Conservation (phyloP, 805 yeast species). For the Kodamaea lidongshanica region DNA sequence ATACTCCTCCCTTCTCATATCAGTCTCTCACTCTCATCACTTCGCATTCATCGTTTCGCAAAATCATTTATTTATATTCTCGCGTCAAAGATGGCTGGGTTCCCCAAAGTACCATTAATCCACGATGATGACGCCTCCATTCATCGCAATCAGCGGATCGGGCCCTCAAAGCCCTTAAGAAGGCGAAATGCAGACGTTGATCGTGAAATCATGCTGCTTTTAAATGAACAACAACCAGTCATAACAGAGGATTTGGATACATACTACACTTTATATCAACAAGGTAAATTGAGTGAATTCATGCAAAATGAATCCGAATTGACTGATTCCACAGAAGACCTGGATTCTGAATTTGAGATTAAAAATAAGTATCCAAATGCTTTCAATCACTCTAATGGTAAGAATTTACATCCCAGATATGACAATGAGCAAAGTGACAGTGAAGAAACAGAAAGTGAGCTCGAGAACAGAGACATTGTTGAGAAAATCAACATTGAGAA, state of each 20-base stretch:
- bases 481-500: too few species aligned
- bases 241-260: conserved; percentile 7
- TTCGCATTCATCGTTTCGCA: too few species aligned
- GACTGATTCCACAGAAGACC: conserved; percentile 3
- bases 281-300: conserved; percentile 7
- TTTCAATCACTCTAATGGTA: too few species aligned
- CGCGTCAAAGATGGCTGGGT: conserved; percentile 12
- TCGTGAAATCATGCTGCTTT: conserved; percentile 14
- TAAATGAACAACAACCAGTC: neutral
- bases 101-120: conserved; percentile 32
- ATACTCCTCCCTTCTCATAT: too few species aligned
- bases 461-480: too few species aligned
- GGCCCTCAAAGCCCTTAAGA: conserved; percentile 32
- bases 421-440: too few species aligned
- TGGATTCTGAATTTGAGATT: conserved; percentile 1
- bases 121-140: conserved; percentile 38
- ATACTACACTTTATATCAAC: conserved; percentile 9
- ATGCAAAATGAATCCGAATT: conserved; percentile 4
- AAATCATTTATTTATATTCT: conserved; percentile 1
- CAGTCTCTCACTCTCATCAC: too few species aligned
- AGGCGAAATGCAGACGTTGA: conserved; percentile 13
- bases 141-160: conserved; percentile 31
- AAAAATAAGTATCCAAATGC: too few species aligned
- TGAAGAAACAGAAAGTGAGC: too few species aligned
- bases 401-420: too few species aligned